Base-by-base conservation (phyloP, 495 filamentous ascomycete genomes). In the Beverwykella pulmonaria region DNA sequence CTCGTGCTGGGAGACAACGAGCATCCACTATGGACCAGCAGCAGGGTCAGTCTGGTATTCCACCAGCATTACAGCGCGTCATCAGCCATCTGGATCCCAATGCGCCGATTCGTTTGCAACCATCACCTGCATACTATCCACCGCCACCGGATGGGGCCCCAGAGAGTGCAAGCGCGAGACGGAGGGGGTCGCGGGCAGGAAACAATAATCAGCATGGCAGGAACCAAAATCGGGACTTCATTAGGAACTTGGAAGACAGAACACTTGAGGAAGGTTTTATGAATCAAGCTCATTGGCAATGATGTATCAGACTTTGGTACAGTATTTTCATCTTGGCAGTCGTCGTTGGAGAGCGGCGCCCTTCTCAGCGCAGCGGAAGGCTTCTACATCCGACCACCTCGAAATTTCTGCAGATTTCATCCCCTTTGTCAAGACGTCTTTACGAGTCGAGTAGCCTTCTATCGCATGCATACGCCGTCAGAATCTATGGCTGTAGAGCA, bases 101-200 rank as follows among this genome's bases (percentile, higher is more conserved):
- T 62, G 91, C 92, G 34, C 95, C 95, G 0, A 98, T 99, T 72
- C 83, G 95, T 48, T 76, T 97, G 41, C 95, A 99, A 74, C 95
- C 95, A 6, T 97, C 92, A 63, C 95, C 95, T 1, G 95, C 95
- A 8, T 99, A 99, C 76, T 98, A 97, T 70, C 95, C 94, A 17
- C 94, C 94, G 9, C 93, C 93, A n/a, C 85, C 91, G 1, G 94
- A 97, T 65, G 93, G 92, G 8, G 84, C 89, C 47, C 84, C 88
- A 12, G 87, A 90, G 67, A 84, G 79, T 34, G 74, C 83, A n/a
- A 88, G 86, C 69, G 84, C 88, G 46, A 82, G 90, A 34, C 82
- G 93, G 55, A 86, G 93, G 71, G 89, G 91, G 22, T 95, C 92
- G 64, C 85, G 92, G 71, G 83, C 87, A 26, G 84, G 82, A 58